Conservation (phyloP, 345 rosid genomes). For the Theobroma cacao region DNA sequence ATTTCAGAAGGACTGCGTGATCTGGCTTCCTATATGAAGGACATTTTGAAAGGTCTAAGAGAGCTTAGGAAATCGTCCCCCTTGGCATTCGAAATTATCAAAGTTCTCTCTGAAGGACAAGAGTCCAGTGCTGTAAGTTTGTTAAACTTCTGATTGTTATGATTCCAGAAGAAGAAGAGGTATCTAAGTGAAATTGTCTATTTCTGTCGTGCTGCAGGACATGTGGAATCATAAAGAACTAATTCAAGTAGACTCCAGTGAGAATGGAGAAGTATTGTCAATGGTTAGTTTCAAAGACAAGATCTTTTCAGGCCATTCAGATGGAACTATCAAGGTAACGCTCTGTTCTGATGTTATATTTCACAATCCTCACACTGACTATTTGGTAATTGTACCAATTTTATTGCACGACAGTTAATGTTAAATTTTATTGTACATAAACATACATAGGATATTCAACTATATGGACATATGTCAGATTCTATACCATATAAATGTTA, state of each 20-base stretch:
- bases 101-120: constrained; percentile 47
- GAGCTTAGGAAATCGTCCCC: constrained; percentile 60
- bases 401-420: too few species aligned
- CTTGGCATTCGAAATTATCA: constrained; percentile 55
- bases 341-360: background rate
- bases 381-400: background rate
- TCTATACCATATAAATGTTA: background rate
- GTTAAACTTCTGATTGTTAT: background rate
- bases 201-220: constrained; percentile 38
- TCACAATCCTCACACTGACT: background rate
- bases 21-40: constrained; percentile 42
- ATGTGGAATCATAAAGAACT: constrained; percentile 68
- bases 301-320: constrained; percentile 71
- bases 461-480: background rate
- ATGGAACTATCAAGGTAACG: constrained; percentile 67
- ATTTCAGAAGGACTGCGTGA: constrained; percentile 52
- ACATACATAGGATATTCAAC: background rate
- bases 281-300: constrained; percentile 49
- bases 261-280: constrained; percentile 60
- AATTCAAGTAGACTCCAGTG: constrained; percentile 50
- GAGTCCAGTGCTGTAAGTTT: constrained; percentile 59
- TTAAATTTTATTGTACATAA: too few species aligned
- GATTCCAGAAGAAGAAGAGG: constrained; percentile 9
- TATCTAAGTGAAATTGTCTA: background rate
- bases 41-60: constrained; percentile 54